Percentiles rank a stretch among this genome's conserved stretches.
These are phyloP conservation scores for Solanum pimpinellifolium DNA, from an alignment of 257 asterid genomes.

Conservation along the genomic window DNA sequence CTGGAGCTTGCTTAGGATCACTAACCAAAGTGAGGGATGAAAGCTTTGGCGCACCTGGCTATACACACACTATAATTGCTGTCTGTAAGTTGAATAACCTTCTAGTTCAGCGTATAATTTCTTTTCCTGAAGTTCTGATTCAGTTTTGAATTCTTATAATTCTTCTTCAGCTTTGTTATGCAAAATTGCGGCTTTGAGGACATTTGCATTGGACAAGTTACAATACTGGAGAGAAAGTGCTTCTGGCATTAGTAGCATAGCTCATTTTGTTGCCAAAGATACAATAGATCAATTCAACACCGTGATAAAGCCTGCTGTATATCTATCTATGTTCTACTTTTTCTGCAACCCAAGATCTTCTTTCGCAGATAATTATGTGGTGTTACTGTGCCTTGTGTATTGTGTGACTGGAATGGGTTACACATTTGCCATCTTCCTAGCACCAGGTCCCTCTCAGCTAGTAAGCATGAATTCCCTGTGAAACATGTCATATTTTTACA, in stretches of 20 bases:
- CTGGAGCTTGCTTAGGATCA: slow-evolving; percentile 92
- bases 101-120: not conserved
- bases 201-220: slow-evolving; percentile 81
- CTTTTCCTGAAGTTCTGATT: not conserved
- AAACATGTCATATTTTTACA: not conserved
- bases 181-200: slow-evolving; percentile 84
- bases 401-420: slow-evolving; percentile 91
- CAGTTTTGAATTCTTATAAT: not conserved
- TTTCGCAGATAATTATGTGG: slow-evolving; percentile 53
- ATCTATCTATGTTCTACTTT: slow-evolving; percentile 91
- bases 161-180: slow-evolving; percentile 72
- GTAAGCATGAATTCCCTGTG: slow-evolving; percentile 21
- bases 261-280: slow-evolving; percentile 85
- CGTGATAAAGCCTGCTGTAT: slow-evolving; percentile 77
- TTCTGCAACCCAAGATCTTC: slow-evolving; percentile 84
- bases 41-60: slow-evolving; percentile 78
- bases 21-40: slow-evolving; percentile 59
- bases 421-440: slow-evolving; percentile 76
- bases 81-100: slow-evolving; percentile 49
- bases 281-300: slow-evolving; percentile 77
- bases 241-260: slow-evolving; percentile 86
- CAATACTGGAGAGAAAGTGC: slow-evolving; percentile 93
- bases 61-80: slow-evolving; percentile 76
- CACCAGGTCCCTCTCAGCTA: slow-evolving; percentile 93
- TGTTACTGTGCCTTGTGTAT: slow-evolving; percentile 82